These are phyloP conservation scores for Epichloe elymi DNA, from an alignment of 2,329 filamentous ascomycete species.

Conservation along the genomic window DNA sequence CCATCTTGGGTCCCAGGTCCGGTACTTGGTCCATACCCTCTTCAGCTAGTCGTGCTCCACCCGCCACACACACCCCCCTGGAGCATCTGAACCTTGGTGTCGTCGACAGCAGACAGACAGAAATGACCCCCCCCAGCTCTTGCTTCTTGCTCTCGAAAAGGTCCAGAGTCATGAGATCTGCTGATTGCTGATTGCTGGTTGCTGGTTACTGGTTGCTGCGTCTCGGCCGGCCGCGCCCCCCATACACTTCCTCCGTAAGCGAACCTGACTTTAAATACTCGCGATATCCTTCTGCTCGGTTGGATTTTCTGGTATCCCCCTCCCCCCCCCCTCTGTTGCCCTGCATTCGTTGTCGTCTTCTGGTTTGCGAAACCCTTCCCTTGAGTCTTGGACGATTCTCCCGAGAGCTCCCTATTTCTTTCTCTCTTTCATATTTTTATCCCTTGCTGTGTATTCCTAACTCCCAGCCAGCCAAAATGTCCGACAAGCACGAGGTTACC, in stretches of 20 bases:
- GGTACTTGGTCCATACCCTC: not conserved
- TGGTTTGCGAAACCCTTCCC: not conserved
- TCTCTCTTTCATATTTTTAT: not conserved
- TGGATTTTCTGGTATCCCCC: not conserved
- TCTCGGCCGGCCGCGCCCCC: not conserved
- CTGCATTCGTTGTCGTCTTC: slow-evolving; percentile 1
- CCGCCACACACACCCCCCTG: not conserved
- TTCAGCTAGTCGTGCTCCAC: not conserved
- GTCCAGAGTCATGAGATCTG: not conserved
- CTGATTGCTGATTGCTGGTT: not conserved
- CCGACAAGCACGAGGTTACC: slow-evolving; percentile 23
- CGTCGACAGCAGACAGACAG: no score
- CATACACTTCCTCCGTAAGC: not conserved
- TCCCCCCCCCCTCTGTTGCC: not conserved
- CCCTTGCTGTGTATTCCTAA: not conserved
- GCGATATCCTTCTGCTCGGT: slow-evolving; percentile 4
- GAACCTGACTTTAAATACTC: slow-evolving; percentile 5
- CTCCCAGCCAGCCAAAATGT: slow-evolving; percentile 17
- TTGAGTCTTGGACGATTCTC: not conserved
- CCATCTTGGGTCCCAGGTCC: slow-evolving; percentile 2
- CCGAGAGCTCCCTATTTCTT: not conserved
- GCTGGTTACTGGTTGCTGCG: not conserved
- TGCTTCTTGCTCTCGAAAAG: not conserved
- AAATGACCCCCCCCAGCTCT: not conserved
- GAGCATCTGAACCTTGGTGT: no score